Evolutionary conservation across 108 stramenopile species (phyloP).

Genomic region (Hondaea fermentalgiana): DNA sequence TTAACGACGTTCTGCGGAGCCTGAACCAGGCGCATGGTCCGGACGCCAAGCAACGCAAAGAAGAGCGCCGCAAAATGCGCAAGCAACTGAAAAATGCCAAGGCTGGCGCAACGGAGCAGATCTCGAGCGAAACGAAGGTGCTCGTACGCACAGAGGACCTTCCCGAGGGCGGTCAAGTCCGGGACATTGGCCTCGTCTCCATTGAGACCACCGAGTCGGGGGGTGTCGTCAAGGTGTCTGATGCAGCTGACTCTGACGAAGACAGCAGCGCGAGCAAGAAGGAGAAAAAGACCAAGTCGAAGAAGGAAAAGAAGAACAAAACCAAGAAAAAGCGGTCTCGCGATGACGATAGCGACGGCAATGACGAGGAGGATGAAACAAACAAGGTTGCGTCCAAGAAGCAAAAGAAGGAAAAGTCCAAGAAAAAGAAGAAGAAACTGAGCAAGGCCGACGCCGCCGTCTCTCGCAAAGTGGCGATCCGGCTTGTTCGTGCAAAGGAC

Average conservation of each 20-base stretch:
- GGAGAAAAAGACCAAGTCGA: background rate
- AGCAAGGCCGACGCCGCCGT: background rate
- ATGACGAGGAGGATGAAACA: background rate
- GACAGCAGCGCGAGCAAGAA: background rate
- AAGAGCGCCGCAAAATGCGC: background rate
- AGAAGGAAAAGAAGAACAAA: constrained; percentile 19
- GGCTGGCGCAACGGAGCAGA: background rate
- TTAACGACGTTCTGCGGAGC: constrained; percentile 35
- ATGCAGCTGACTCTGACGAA: background rate
- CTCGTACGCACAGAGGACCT: background rate
- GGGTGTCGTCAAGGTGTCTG: background rate
- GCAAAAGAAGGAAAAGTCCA: background rate
- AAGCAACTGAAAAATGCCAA: background rate
- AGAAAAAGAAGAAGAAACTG: constrained; percentile 6
- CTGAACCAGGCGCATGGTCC: constrained; percentile 30
- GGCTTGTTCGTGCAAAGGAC: constrained; percentile 3
- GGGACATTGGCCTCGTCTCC: background rate
- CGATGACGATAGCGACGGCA: background rate
- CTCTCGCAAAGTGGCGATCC: background rate
- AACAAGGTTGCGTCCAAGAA: background rate
- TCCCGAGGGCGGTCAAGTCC: background rate
- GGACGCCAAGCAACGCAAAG: background rate
- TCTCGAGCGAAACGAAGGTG: background rate
- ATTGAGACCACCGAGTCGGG: background rate
- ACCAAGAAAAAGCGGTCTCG: constrained; percentile 38